A percentile compares a stretch with the other conserved stretches of the same genome.
Evolutionary conservation across 2,329 filamentous ascomycete species (phyloP).

Genomic region (Fusarium xylarioides): DNA sequence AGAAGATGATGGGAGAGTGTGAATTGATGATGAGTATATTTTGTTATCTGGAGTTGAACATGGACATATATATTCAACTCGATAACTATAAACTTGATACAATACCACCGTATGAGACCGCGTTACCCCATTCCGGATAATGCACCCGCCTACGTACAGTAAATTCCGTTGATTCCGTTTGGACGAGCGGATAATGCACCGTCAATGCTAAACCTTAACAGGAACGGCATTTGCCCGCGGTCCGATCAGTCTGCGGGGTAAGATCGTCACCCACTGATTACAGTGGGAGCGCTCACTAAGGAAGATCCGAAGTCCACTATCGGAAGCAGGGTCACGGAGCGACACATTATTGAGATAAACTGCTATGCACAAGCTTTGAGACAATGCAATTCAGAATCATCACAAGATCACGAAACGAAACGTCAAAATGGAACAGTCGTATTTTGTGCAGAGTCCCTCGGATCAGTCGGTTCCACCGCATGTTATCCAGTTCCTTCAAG

Average conservation of each 20-base stretch:
- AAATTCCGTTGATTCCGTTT: not conserved
- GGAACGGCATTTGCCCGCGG: constrained; percentile 1
- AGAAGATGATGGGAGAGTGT: not conserved
- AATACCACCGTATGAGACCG: not conserved
- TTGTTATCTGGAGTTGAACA: not conserved
- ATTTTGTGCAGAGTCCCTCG: constrained; percentile 20
- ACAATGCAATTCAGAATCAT: not conserved
- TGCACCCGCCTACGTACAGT: constrained; percentile 2
- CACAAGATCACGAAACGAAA: not conserved
- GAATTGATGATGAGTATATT: not conserved
- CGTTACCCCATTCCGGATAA: constrained; percentile 10
- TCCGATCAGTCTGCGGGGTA: constrained; percentile 23
- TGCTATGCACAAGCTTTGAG: not conserved
- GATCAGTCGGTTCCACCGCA: constrained; percentile 23
- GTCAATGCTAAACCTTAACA: not conserved
- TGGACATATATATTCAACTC: constrained; percentile 3
- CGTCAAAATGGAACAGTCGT: constrained; percentile 15
- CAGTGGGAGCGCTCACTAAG: not conserved
- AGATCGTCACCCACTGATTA: not conserved
- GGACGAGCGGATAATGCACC: constrained; percentile 25
- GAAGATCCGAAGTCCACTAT: constrained; percentile 10
- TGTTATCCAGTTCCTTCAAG: constrained; percentile 20
- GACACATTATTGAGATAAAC: not conserved
- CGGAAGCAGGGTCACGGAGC: constrained; percentile 21
- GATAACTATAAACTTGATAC: not conserved